Base-by-base conservation (phyloP, 305 asterid genomes). In the Rubia tinctorum region DNA sequence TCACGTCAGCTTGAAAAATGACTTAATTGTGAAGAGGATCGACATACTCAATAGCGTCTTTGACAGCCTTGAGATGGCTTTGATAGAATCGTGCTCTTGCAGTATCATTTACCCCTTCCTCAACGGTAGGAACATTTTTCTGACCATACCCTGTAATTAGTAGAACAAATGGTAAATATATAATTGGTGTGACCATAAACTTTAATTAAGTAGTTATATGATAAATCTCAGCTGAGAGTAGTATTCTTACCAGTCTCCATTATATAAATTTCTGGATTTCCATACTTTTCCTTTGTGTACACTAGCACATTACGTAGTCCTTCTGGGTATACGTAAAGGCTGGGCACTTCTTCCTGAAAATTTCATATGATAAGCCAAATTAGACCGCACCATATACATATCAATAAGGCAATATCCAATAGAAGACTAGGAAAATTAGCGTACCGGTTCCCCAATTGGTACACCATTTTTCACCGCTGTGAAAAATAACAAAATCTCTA, bases 361-460 rank as follows among this genome's bases (percentile, higher is more conserved):
- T 66, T 66, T n/a, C 13, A n/a, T 20, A 58, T 10, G 1, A 22
- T 51, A 6, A 18, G 17, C 18, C 22, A 51, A 51, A 15, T 30
- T 30, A 30, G 34, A 30, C 34, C 34, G 1, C 34, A 30, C 34
- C 34, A 30, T 30, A 30, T 30, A 3, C 34, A 30, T 30, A 30
- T 30, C 58, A 51, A 2, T 15, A 51, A 14, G 3, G 15, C 0
- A 49, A 51, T 15, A 5, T 4, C 1, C 20, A 51, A 17, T 1
- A 17, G 18, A 51, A 5, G 8, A 51, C 58, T 17, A 74, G 8
- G 1, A 37, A 67, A 56, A 69, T 5, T 51, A 51, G 18, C 71
- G 9, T 74, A 81, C 82, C 60, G 77, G 75, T 51, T 71, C 71
- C 18, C 84, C 84, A 55, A 81, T 81, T 5, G 75, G 68, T 34